A percentile compares a stretch with the other conserved stretches of the same genome.
Conservation (phyloP, 208 protist genomes). For the Strigomonas galati region DNA sequence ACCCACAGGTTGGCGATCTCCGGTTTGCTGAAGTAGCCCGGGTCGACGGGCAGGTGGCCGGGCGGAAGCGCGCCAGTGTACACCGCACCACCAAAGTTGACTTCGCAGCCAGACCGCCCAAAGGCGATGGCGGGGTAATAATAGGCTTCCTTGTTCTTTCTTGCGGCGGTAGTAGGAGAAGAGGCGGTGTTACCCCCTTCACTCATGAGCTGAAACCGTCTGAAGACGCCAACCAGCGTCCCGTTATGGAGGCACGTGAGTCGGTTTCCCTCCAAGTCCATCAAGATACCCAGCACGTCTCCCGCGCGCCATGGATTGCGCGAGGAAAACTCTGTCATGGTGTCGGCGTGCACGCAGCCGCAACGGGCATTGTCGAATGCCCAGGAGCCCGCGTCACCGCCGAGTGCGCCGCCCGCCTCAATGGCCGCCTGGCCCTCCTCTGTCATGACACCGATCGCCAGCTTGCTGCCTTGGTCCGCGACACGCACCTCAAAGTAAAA, state of each 20-base stretch:
- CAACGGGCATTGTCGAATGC: conserved; percentile 69
- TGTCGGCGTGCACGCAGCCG: conserved; percentile 55
- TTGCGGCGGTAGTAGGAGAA: too few relatives aligned
- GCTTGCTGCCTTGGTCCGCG: conserved; percentile 18
- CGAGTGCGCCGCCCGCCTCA: conserved; percentile 37
- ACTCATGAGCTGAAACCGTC: conserved; percentile 17
- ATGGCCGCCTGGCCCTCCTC: conserved; percentile 20
- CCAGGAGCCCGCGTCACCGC: conserved; percentile 77
- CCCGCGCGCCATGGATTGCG: conserved; percentile 72
- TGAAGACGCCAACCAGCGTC: conserved; percentile 58
- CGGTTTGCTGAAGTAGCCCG: conserved; percentile 50
- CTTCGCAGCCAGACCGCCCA: conserved; percentile 40
- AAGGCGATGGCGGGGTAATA: conserved; percentile 1
- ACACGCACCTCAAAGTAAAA: conserved; percentile 90
- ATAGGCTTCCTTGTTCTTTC: not conserved
- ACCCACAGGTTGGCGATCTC: conserved; percentile 51
- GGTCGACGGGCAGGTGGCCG: conserved; percentile 74
- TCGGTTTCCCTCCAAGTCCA: conserved; percentile 66
- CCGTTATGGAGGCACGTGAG: conserved; percentile 74
- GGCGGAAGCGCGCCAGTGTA: conserved; percentile 51
- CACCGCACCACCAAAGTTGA: conserved; percentile 83
- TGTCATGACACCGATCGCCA: conserved; percentile 68
- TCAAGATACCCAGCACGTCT: conserved; percentile 80
- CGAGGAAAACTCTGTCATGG: conserved; percentile 54
- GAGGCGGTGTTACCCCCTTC: not conserved